A percentile compares a stretch with the other conserved stretches of the same genome.
Conservation (phyloP, 352 stramenopile genomes). For the Phytophthora ramorum region DNA sequence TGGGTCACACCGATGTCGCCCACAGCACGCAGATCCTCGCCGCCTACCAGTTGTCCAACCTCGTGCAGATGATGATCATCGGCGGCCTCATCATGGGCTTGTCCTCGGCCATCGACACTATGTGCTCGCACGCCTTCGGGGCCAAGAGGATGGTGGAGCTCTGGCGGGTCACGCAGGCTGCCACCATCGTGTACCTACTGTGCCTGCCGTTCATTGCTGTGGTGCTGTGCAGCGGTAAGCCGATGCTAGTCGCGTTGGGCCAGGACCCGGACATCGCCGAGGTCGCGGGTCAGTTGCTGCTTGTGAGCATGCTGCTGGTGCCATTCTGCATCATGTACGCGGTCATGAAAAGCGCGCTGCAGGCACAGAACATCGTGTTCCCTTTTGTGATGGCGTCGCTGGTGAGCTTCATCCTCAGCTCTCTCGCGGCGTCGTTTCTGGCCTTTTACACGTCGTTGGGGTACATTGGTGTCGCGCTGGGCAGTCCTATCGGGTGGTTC, state of each 20-base stretch:
- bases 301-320: constrained; percentile 43
- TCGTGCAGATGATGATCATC: constrained; percentile 66
- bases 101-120: constrained; percentile 65
- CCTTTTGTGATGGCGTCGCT: constrained; percentile 56
- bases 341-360: constrained; percentile 59
- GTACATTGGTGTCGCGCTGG: constrained; percentile 65
- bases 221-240: constrained; percentile 50
- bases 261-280: constrained; percentile 58
- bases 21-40: constrained; percentile 65
- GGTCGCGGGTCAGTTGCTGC: constrained; percentile 50
- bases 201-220: constrained; percentile 45
- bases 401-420: constrained; percentile 46
- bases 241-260: constrained; percentile 56
- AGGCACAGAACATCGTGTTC: constrained; percentile 72
- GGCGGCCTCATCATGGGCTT: constrained; percentile 56
- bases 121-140: constrained; percentile 75
- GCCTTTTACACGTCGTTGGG: constrained; percentile 61
- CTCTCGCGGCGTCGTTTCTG: constrained; percentile 55
- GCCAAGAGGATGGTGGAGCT: constrained; percentile 61
- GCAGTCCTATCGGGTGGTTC: constrained; percentile 51
- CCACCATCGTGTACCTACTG: constrained; percentile 52
- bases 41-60: constrained; percentile 54
- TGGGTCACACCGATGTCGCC: constrained; percentile 56
- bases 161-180: constrained; percentile 70
- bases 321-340: constrained; percentile 59